Percentiles rank a stretch among this genome's conserved stretches.
Conservation (phyloP, 352 stramenopile species). For the Elongisporangium undulatum region DNA sequence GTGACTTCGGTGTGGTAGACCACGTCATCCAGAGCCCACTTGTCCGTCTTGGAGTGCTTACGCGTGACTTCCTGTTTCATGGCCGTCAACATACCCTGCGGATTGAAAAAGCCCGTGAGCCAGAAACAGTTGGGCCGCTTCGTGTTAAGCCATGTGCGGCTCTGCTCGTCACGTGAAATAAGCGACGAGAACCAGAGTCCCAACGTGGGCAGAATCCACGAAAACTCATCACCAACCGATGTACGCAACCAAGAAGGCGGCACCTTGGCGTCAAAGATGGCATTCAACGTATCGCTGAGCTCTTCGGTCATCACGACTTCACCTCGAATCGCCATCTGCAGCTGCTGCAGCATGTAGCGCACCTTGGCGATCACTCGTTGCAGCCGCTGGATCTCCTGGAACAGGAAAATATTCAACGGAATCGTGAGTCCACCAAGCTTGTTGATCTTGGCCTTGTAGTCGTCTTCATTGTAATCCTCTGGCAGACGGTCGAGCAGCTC, state of each 20-base stretch:
- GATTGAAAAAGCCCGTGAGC: constrained; percentile 98
- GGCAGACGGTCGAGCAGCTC: constrained; percentile 94
- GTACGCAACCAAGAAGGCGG: constrained; percentile 95
- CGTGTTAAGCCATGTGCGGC: constrained; percentile 94
- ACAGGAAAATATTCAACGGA: constrained; percentile 98
- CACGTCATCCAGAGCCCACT: constrained; percentile 97
- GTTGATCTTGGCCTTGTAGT: constrained; percentile 97
- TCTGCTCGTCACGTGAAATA: constrained; percentile 94
- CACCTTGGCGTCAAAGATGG: constrained; percentile 96
- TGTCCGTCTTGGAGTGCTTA: constrained; percentile 95
- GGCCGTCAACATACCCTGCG: constrained; percentile 96
- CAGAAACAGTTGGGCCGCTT: constrained; percentile 95
- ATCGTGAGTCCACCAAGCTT: constrained; percentile 95
- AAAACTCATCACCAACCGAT: constrained; percentile 96
- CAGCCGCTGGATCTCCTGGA: constrained; percentile 97
- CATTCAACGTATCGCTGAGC: constrained; percentile 93
- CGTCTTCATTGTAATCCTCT: constrained; percentile 97
- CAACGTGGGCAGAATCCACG: constrained; percentile 95
- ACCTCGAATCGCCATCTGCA: constrained; percentile 97
- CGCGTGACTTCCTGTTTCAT: constrained; percentile 99
- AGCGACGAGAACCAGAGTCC: constrained; percentile 97
- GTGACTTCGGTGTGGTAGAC: constrained; percentile 98
- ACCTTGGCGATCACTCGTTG: constrained; percentile 96
- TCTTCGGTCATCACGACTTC: constrained; percentile 98
- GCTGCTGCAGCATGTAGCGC: constrained; percentile 91